Conservation (phyloP, 2,329 filamentous ascomycete species). For the Neofusicoccum sp. region DNA sequence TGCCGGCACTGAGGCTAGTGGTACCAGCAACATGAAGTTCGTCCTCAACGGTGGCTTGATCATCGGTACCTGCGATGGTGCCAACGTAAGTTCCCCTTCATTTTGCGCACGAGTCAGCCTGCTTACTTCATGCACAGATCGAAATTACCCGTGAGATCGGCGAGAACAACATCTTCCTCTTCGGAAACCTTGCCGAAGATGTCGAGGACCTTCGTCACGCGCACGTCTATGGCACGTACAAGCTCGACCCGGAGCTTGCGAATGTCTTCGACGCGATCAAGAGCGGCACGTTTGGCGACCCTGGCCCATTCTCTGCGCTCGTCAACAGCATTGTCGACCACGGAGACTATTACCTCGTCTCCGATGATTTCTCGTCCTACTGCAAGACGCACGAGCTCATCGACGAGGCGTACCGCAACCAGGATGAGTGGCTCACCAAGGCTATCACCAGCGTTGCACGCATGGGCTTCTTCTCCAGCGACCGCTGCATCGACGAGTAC, state of each 20-base stretch:
- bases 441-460: conserved; percentile 83
- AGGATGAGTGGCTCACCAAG: conserved; percentile 91
- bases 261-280: conserved; percentile 86
- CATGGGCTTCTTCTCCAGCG: conserved; percentile 97
- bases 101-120: not conserved
- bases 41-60: conserved; percentile 96
- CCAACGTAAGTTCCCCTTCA: conserved; percentile 69
- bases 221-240: conserved; percentile 81
- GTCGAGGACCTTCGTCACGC: conserved; percentile 93
- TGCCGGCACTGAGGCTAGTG: conserved; percentile 84
- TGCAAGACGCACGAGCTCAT: conserved; percentile 87
- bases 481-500: conserved; percentile 96
- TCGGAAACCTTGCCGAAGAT: conserved; percentile 93
- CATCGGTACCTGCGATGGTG: conserved; percentile 96
- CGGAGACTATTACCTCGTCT: conserved; percentile 96
- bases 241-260: conserved; percentile 73
- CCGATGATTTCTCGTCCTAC: conserved; percentile 96
- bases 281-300: conserved; percentile 77
- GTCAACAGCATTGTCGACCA: conserved; percentile 86
- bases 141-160: conserved; percentile 97
- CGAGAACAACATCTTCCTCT: conserved; percentile 97
- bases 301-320: conserved; percentile 77
- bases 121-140: conserved; percentile 59
- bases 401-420: conserved; percentile 88
- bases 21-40: conserved; percentile 99